Base-by-base conservation (phyloP, 768 basidiomycete genomes). In the Solioccasus polychromus region DNA sequence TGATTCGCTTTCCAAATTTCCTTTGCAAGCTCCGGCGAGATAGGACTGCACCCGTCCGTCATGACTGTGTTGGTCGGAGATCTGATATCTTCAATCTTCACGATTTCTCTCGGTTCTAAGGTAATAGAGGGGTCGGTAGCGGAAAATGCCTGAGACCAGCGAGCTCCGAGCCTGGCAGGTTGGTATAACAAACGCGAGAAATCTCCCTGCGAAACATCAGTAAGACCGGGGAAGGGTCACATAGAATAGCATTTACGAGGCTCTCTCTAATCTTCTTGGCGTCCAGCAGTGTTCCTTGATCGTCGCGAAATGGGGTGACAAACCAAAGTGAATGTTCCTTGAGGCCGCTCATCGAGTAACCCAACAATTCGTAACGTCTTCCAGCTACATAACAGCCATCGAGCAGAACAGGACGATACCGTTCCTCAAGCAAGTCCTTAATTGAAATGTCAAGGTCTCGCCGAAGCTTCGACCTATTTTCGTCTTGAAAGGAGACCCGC, bases 141-240 rank as follows among this genome's bases (percentile, higher is more conserved):
- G 1, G 77, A 74, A 54, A 80, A 79, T 1, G 73, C 76, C 55
- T 79, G 78, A 22, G 74, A 68, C 71, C 79, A 74, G 19, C 77
- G 68, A n/a, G 77, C 77, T 6, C 68, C 77, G 9, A 73, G 70
- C 32, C 73, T 64, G 10, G 77, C 74, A n/a, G 77, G 78, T 39
- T 68, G 62, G 39, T 64, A 44, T 15, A 46, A 24, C 37, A 75
- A 55, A 14, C 51, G 54, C 17, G 70, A 62, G 50, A 74, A 74
- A 47, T 74, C 65, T 1, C 72, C 72, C 72, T 74, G 26, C 26
- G 10, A 7, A 29, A 42, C 17, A 14, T 60, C 19, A 61, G 46
- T 31, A 2, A 31, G n/a, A 37, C 10, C 0, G 9, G 22, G 5
- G n/a, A n/a, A 15, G 20, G 4, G 5, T 8, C 12, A 10, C 39